These are phyloP conservation scores for Suillus paluster DNA, from an alignment of 768 basidiomycete genomes.

Conservation along the genomic window DNA sequence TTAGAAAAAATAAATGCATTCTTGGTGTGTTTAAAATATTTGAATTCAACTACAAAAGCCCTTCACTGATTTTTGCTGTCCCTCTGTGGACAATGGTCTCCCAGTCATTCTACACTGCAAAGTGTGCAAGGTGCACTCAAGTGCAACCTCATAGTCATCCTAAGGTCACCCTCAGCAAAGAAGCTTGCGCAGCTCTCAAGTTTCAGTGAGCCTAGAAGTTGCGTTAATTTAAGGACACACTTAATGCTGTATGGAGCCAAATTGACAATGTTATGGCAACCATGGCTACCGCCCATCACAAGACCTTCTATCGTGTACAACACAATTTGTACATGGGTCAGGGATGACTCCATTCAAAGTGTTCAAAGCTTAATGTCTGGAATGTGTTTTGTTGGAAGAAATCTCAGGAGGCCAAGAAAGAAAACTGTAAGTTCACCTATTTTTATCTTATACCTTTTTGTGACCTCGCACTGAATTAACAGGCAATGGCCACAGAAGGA, in stretches of 20 bases:
- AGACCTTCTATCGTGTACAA: slow-evolving; percentile 9
- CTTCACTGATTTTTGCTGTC: neutral
- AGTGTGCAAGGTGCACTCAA: neutral
- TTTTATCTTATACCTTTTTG: neutral
- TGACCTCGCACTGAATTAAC: neutral
- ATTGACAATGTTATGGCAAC: slow-evolving; percentile 8
- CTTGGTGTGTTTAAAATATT: neutral
- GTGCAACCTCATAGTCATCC: neutral
- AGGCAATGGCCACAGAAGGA: neutral
- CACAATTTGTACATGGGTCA: slow-evolving; percentile 7
- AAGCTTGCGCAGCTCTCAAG: slow-evolving; percentile 3
- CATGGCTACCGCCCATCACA: slow-evolving; percentile 7
- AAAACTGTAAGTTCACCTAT: neutral
- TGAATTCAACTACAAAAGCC: neutral
- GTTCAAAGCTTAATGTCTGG: slow-evolving; percentile 8
- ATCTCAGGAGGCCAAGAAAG: neutral
- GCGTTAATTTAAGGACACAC: slow-evolving; percentile 4
- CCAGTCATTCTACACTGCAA: neutral
- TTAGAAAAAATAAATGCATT: neutral
- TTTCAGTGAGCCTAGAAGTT: neutral
- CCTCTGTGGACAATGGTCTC: neutral
- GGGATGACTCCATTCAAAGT: neutral
- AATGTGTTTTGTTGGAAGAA: slow-evolving; percentile 16
- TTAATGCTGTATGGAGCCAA: slow-evolving; percentile 8
- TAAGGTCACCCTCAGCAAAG: slow-evolving; percentile 6